Percentiles rank a stretch among this genome's conserved stretches.
Evolutionary conservation across 148 eudicot species (phyloP).

Genomic region (Cornus florida): DNA sequence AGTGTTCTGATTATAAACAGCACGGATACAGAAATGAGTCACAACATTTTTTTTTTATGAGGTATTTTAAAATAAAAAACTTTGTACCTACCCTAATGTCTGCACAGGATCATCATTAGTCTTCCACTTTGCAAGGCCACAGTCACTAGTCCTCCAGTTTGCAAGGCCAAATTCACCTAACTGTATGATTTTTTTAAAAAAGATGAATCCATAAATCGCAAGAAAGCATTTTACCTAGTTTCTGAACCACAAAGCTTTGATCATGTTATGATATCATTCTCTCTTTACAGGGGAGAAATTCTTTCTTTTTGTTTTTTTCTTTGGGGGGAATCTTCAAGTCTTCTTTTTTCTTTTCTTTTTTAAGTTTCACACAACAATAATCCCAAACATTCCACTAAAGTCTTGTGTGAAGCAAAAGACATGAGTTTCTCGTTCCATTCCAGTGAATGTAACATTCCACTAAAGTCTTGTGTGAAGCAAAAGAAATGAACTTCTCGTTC

Average conservation of each 20-base stretch:
- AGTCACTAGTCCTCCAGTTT: slow-evolving; percentile 21
- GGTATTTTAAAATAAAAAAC: background rate
- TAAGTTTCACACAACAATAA: background rate
- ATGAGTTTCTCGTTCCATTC: background rate
- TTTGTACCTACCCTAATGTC: slow-evolving; percentile 37
- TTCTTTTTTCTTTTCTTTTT: too few species aligned
- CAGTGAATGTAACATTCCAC: background rate
- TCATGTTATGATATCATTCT: background rate
- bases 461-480: background rate
- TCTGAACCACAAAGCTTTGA: background rate
- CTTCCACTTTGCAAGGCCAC: slow-evolving; percentile 56
- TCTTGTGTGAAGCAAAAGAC: background rate
- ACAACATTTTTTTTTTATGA: background rate
- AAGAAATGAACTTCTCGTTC: too few species aligned
- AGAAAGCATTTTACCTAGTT: background rate
- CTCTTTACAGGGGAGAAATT: background rate
- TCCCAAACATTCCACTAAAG: background rate
- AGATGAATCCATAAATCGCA: background rate
- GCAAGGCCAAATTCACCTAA: background rate
- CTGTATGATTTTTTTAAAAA: slow-evolving; percentile 16
- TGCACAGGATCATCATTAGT: slow-evolving; percentile 29
- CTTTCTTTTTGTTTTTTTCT: too few species aligned
- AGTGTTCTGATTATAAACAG: background rate
- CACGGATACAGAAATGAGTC: background rate
- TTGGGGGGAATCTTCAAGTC: background rate